phyloP scores from a whole-genome alignment of 2,329 filamentous ascomycete genomes.

The Diaporthe longicolla region DNA sequence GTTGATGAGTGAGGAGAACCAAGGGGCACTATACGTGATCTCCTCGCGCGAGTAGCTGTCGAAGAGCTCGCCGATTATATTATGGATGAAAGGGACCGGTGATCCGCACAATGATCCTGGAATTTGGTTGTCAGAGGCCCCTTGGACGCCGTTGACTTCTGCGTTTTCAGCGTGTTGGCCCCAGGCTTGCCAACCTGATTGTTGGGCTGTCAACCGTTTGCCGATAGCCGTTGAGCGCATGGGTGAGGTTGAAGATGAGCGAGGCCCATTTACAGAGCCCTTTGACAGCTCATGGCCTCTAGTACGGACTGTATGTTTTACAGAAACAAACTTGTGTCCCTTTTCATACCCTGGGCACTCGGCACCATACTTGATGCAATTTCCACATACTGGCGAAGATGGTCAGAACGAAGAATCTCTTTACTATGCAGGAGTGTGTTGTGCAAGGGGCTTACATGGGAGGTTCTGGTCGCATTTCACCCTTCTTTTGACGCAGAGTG shows the following conservation, averaged over 20 bases:
- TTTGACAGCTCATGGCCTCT: conserved; percentile 39
- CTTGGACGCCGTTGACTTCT: neutral
- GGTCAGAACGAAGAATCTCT: neutral
- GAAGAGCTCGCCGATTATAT: conserved; percentile 39
- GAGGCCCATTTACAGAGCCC: conserved; percentile 34
- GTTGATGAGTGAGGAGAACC: conserved; percentile 47
- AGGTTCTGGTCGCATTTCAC: conserved; percentile 62
- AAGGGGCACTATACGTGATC: conserved; percentile 42
- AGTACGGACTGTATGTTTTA: conserved; percentile 56
- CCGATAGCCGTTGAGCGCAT: neutral
- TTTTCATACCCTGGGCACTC: conserved; percentile 58
- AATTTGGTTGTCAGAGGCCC: neutral
- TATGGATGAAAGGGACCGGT: conserved; percentile 27
- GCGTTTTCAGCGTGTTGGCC: neutral
- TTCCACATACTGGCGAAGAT: conserved; percentile 49
- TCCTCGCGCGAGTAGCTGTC: conserved; percentile 31
- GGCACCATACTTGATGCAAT: conserved; percentile 56
- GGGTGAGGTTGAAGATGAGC: conserved; percentile 21
- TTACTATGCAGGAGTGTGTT: neutral
- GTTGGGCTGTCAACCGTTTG: neutral
- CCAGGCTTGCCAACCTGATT: neutral
- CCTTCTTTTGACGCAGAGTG: conserved; percentile 57
- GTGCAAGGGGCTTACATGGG: conserved; percentile 48
- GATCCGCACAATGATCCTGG: conserved; percentile 18
- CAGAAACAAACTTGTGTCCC: conserved; percentile 56